Percentiles rank a stretch among this genome's conserved stretches.
These are phyloP conservation scores for Alloteropsis angusta DNA, from an alignment of 202 grass and related monocot species.

Conservation along the genomic window DNA sequence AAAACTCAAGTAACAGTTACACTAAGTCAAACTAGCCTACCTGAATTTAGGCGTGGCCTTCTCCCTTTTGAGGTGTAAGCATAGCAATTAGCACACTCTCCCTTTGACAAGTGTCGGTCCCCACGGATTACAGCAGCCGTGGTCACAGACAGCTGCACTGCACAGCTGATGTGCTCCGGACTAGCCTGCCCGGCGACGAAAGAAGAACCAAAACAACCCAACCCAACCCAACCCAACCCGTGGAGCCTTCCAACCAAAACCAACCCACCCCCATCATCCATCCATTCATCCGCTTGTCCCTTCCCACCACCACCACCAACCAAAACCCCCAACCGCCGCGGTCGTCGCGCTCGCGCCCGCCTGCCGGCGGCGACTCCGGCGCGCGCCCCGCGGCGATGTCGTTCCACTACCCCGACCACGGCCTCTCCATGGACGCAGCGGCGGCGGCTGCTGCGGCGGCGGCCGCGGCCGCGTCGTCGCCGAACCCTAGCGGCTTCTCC, in stretches of 20 bases:
- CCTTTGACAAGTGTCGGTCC: slow-evolving; percentile 25
- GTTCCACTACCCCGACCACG: slow-evolving; percentile 38
- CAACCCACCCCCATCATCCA: slow-evolving; percentile 1
- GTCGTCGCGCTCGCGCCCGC: slow-evolving; percentile 8
- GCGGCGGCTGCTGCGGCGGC: not conserved
- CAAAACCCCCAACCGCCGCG: slow-evolving; percentile 27
- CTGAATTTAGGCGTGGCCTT: not conserved
- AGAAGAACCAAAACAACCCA: not conserved
- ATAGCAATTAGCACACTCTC: not conserved
- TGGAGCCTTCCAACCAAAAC: not conserved
- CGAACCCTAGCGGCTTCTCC: slow-evolving; percentile 26
- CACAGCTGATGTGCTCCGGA: not conserved
- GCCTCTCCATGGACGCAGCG: slow-evolving; percentile 27
- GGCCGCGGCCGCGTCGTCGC: slow-evolving; percentile 17
- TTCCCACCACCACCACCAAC: slow-evolving; percentile 32
- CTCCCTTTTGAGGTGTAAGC: not conserved
- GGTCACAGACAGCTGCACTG: not conserved
- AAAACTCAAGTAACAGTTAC: not conserved
- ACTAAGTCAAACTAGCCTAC: not conserved
- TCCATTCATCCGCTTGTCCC: slow-evolving; percentile 15
- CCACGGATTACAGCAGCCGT: not conserved
- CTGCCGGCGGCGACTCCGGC: not conserved
- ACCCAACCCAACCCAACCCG: not conserved
- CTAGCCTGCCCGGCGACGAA: not conserved
- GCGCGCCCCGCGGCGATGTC: not conserved